Base-by-base conservation (phyloP, 2,329 filamentous ascomycete species). In the Truncatella angustata region DNA sequence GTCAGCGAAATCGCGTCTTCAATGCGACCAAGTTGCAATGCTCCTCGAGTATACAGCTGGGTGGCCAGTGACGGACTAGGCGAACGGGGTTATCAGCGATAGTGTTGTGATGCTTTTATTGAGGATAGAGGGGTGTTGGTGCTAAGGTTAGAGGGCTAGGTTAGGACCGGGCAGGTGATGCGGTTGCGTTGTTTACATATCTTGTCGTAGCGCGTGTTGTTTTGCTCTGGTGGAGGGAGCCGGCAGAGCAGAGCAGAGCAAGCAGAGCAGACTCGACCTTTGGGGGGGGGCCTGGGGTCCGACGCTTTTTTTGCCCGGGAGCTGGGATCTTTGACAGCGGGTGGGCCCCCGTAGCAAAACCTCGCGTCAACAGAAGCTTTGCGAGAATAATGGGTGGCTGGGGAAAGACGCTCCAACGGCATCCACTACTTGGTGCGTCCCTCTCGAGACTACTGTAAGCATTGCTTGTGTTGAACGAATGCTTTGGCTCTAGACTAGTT, bases 101-200 rank as follows among this genome's bases (percentile, higher is more conserved):
- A 24, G 32, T n/a, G n/a, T n/a, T n/a, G n/a, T n/a, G n/a, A 21
- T 10, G 32, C 37, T 51, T 37, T 42, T 39, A 21, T 47, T 36
- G 39, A 32, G n/a, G 36, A 37, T 26, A 23, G 28, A 37, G 32
- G 30, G 30, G 32, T 2, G 52, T 45, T 53, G 49, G 49, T 55
- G 59, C 56, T 60, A 55, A n/a, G n/a, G n/a, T n/a, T n/a, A n/a
- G n/a, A n/a, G n/a, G n/a, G n/a, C n/a, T n/a, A n/a, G n/a, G n/a
- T n/a, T n/a, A n/a, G n/a, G n/a, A n/a, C n/a, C n/a, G n/a, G n/a
- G n/a, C n/a, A n/a, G 56, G 51, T 52, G 50, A 39, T 56, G 49
- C 36, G 28, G 37, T 50, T 51, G 56, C 60, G 60, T 67, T 68
- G 66, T 69, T 68, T 69, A 67, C n/a, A n/a, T n/a, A n/a, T 65